Evolutionary conservation across 306 rosid species (phyloP), one percentile per base, ranked within the genome.

Genomic region (Leucaena leucocephala): DNA sequence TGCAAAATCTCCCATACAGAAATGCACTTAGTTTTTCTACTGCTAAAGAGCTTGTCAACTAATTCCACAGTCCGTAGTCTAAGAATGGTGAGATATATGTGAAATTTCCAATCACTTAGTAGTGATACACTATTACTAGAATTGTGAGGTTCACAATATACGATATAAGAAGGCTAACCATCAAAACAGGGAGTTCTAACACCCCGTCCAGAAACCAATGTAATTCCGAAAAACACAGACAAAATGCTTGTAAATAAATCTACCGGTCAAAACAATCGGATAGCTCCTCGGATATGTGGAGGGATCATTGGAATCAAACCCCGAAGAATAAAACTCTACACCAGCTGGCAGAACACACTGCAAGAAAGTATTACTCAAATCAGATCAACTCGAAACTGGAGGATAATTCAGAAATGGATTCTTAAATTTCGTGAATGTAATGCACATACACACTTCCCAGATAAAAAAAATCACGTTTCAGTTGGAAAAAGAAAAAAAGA

Each of bases 321-420:
- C 98, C 0, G 96, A 90, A 4, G 93, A 78, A 74, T 82, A 78
- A 80, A 95, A 89, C 83, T 82, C 90, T 35, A 93, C 91, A n/a
- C 99, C 93, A 69, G 99, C 99, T 12, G 99, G 99, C 70, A 95
- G 82, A 87, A 95, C 99, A 66, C 98, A 93, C 99, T 95, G 94
- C 82, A 85, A 84, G 34, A 74, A 84, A 74, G 67, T 27, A 71
- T 70, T 35, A 76, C 40, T 44, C 14, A 42, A 62, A 55, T 65
- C 27, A 76, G 64, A 85, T 54, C 74, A 68, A 66, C 66, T 33
- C 66, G 44, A 59, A 49, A 85, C 40, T 38, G 17, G 11, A 66
- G 72, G 33, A 50, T 22, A 72, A 80, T 61, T 67, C 68, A 34
- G 39, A 46, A 42, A 75, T 10, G 68, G 21, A 46, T 16, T 48